phyloP scores from a whole-genome alignment of 768 basidiomycete species.

The Serpula lacrymans region DNA sequence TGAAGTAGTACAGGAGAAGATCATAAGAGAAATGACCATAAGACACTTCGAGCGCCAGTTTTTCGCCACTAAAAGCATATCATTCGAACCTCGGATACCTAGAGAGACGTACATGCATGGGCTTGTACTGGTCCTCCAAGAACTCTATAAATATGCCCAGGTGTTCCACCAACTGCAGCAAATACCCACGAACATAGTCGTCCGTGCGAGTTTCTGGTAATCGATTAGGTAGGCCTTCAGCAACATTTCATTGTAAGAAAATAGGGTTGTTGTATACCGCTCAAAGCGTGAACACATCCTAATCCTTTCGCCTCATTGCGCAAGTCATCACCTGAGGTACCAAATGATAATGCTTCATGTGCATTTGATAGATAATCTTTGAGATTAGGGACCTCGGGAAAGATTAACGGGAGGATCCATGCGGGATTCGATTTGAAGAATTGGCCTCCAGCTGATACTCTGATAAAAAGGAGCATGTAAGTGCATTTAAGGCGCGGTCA shows the following conservation, averaged over 20 bases:
- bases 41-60: slow-evolving; percentile 8
- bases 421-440: slow-evolving; percentile 9
- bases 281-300: neutral
- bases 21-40: slow-evolving; percentile 17
- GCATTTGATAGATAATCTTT: slow-evolving; percentile 3
- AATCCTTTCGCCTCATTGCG: slow-evolving; percentile 4
- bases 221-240: neutral
- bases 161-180: slow-evolving; percentile 10
- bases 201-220: slow-evolving; percentile 1
- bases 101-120: slow-evolving; percentile 7
- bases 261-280: neutral
- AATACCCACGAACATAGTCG: neutral
- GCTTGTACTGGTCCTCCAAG: slow-evolving; percentile 12
- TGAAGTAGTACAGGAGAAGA: slow-evolving; percentile 11
- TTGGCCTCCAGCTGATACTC: slow-evolving; percentile 12
- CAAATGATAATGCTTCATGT: neutral
- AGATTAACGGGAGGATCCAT: slow-evolving; percentile 5
- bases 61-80: slow-evolving; percentile 7
- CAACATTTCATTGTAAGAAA: neutral
- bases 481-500: neutral
- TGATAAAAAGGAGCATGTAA: slow-evolving; percentile 3
- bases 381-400: slow-evolving; percentile 4
- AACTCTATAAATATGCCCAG: slow-evolving; percentile 7
- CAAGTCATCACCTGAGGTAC: neutral
- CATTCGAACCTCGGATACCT: neutral